Evolutionary conservation across 2,329 filamentous ascomycete genomes (phyloP).

Genomic region (Juglanconis sp.): DNA sequence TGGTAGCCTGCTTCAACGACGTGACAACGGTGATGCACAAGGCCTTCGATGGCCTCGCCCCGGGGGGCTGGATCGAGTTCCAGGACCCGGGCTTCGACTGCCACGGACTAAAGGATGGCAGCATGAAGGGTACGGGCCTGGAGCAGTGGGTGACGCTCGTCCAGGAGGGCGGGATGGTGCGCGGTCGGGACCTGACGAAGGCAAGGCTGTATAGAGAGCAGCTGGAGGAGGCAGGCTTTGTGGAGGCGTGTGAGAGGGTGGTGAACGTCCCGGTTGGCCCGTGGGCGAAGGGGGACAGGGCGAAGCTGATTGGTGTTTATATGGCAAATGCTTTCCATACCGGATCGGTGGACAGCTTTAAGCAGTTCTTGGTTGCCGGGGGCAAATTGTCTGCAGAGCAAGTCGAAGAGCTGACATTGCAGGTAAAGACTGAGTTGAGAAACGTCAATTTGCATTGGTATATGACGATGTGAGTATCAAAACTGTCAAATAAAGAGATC

Average conservation of each 20-base stretch:
- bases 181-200: background rate
- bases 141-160: background rate
- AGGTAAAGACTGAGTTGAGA: background rate
- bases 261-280: background rate
- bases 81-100: background rate
- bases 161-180: background rate
- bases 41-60: background rate
- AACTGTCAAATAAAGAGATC: no score
- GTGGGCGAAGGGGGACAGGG: background rate
- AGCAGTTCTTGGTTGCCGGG: background rate
- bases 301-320: background rate
- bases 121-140: background rate
- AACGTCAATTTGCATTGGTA: background rate
- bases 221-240: background rate
- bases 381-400: background rate
- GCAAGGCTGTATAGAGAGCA: background rate
- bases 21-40: background rate
- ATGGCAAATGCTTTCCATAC: background rate
- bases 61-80: background rate
- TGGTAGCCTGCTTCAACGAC: background rate
- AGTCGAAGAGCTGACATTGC: background rate
- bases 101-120: background rate
- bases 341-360: background rate
- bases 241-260: background rate
- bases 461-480: background rate